Base-by-base conservation (phyloP, 2,329 filamentous ascomycete genomes). In the Gremmenia infestans region DNA sequence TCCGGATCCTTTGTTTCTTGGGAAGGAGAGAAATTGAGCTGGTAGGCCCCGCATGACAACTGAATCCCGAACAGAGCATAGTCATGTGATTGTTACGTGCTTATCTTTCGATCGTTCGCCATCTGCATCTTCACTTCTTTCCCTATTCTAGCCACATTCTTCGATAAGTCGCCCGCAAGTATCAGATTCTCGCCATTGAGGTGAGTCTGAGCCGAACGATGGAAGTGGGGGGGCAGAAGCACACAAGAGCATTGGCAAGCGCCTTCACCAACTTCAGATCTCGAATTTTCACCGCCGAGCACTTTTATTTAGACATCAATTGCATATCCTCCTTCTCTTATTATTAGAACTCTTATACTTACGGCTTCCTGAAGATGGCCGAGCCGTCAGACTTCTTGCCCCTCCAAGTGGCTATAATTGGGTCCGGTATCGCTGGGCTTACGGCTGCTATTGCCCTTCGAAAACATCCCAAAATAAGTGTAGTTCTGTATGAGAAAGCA, bases 391-490 rank as follows among this genome's bases (percentile, higher is more conserved):
- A 48, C 28, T 17, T 23, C 9, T 48, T 45, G 42, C 42, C 19
- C 11, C 55, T 63, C 19, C 35, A 60, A 17, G 37, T 67, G 19
- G 70, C 70, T 39, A 71, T 74, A 35, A 60, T 71, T 19, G 72
- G 72, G 15, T 69, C 65, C 25, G 73, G 73, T 6, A 71, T 74
- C 35, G 72, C 72, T 8, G 72, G 73, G 7, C 67, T 75, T 19
- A 69, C 69, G 1, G 65, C 70, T 3, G 70, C 72, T 2, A 72
- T 74, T 47, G 71, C 69, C 2, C 61, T 72, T 0, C 57, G 60
- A 7, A 54, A 67, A 32, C 67, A 63, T 50, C 62, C 70, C 8
- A 50, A 61, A 22, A 67, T 72, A 42, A 63, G 70, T 49, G 67
- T 72, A 8, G 65, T 66, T 46, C 58, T 74, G 14, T 74, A 71